These are phyloP conservation scores for Chlamydomonas schloesseri DNA, from an alignment of 139 green algal genomes.

Conservation along the genomic window DNA sequence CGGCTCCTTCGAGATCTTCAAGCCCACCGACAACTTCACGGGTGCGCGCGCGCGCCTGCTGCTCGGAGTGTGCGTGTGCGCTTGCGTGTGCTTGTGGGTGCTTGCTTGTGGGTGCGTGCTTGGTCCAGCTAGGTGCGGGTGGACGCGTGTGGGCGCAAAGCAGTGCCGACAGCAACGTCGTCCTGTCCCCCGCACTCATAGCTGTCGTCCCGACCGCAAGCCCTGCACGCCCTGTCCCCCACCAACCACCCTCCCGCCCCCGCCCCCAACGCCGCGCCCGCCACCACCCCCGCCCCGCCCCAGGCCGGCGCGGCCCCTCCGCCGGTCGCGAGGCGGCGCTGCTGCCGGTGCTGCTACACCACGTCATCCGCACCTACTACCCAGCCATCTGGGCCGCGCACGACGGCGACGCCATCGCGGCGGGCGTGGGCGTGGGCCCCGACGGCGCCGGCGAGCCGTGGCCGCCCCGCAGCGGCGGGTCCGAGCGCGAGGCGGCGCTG, in stretches of 20 bases:
- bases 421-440: neutral
- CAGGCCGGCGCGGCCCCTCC: slow-evolving; percentile 62
- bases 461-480: neutral
- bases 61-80: too few species aligned
- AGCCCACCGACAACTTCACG: slow-evolving; percentile 50
- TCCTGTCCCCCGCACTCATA: too few species aligned
- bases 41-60: too few species aligned
- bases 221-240: too few species aligned
- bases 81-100: too few species aligned
- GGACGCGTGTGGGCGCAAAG: too few species aligned
- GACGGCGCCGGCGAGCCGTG: slow-evolving; percentile 5
- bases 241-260: neutral
- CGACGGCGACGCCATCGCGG: slow-evolving; percentile 34
- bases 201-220: too few species aligned
- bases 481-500: neutral
- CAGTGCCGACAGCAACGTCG: too few species aligned
- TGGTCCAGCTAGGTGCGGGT: too few species aligned
- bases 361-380: slow-evolving; percentile 59
- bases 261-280: neutral
- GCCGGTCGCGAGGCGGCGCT: slow-evolving; percentile 50
- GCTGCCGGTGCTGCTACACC: slow-evolving; percentile 63
- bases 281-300: neutral
- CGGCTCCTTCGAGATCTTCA: slow-evolving; percentile 76
- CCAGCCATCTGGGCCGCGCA: slow-evolving; percentile 59
- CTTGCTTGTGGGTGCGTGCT: too few species aligned